Percentiles rank a stretch among this genome's conserved stretches.
Evolutionary conservation across 2,329 filamentous ascomycete genomes (phyloP).

Genomic region (Rhinocladiella similis): DNA sequence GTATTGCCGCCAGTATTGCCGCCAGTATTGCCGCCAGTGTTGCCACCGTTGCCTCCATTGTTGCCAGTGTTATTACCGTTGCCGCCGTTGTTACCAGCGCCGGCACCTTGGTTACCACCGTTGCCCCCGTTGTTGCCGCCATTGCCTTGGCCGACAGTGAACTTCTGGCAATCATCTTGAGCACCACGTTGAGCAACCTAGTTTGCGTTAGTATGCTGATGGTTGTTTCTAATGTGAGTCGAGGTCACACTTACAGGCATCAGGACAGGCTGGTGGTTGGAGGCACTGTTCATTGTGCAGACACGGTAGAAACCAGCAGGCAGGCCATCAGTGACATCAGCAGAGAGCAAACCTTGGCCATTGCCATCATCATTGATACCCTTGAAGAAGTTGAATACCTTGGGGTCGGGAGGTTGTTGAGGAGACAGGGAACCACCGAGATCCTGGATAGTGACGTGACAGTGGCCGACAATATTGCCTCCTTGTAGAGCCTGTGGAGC

Average conservation of each 20-base stretch:
- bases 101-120: slow-evolving; percentile 42
- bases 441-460: slow-evolving; percentile 52
- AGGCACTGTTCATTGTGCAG: slow-evolving; percentile 63
- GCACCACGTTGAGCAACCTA: slow-evolving; percentile 64
- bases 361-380: slow-evolving; percentile 61
- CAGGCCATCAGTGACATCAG: slow-evolving; percentile 58
- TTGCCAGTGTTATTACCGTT: slow-evolving; percentile 10
- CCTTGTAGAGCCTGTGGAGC: slow-evolving; percentile 53
- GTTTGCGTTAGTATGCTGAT: slow-evolving; percentile 2
- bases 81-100: slow-evolving; percentile 52
- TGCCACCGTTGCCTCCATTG: slow-evolving; percentile 38
- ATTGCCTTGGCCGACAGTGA: slow-evolving; percentile 56
- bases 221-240: background rate
- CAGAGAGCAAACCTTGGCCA: slow-evolving; percentile 54
- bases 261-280: slow-evolving; percentile 63
- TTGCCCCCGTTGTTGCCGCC: slow-evolving; percentile 47
- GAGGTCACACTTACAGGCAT: slow-evolving; percentile 46
- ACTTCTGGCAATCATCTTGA: slow-evolving; percentile 65
- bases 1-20: background rate
- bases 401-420: slow-evolving; percentile 37
- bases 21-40: slow-evolving; percentile 34
- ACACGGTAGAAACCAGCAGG: slow-evolving; percentile 64
- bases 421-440: slow-evolving; percentile 41
- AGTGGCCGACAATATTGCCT: slow-evolving; percentile 41
- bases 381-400: slow-evolving; percentile 59